phyloP scores from a whole-genome alignment of 2,329 filamentous ascomycete genomes.

The Phialocephala subalpina region DNA sequence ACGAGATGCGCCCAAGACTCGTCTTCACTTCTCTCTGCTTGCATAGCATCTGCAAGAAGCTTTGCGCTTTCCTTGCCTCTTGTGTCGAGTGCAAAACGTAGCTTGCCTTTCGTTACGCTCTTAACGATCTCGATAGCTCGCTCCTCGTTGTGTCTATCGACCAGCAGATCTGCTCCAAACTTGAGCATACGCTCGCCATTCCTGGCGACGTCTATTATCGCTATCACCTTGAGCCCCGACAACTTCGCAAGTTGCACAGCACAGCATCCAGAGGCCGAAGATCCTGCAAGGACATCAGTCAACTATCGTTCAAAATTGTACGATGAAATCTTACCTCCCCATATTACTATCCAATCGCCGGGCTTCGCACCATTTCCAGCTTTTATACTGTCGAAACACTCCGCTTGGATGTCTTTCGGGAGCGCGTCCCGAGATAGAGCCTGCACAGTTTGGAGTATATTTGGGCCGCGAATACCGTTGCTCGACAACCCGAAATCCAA shows the following conservation, averaged over 20 bases:
- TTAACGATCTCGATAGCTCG: slow-evolving; percentile 72
- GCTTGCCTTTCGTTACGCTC: slow-evolving; percentile 60
- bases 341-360: slow-evolving; percentile 77
- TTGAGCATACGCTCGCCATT: slow-evolving; percentile 67
- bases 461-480: slow-evolving; percentile 55
- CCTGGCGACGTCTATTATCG: slow-evolving; percentile 71
- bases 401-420: slow-evolving; percentile 66
- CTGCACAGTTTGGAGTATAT: slow-evolving; percentile 62
- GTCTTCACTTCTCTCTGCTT: slow-evolving; percentile 18
- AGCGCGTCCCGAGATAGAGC: slow-evolving; percentile 55
- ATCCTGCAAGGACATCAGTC: slow-evolving; percentile 50
- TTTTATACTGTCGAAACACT: slow-evolving; percentile 66
- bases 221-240: slow-evolving; percentile 69
- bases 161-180: slow-evolving; percentile 65
- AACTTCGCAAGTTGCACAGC: slow-evolving; percentile 73
- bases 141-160: slow-evolving; percentile 71
- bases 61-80: slow-evolving; percentile 69
- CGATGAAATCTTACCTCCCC: slow-evolving; percentile 64
- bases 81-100: slow-evolving; percentile 76
- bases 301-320: not conserved
- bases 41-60: slow-evolving; percentile 50
- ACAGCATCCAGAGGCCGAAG: slow-evolving; percentile 74
- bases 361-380: slow-evolving; percentile 59
- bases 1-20: slow-evolving; percentile 63
- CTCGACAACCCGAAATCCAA: slow-evolving; percentile 64